Percentiles rank a stretch among this genome's conserved stretches.
These are phyloP conservation scores for Raffaelea deltoideospora DNA, from an alignment of 2,329 filamentous ascomycete genomes.

Conservation along the genomic window DNA sequence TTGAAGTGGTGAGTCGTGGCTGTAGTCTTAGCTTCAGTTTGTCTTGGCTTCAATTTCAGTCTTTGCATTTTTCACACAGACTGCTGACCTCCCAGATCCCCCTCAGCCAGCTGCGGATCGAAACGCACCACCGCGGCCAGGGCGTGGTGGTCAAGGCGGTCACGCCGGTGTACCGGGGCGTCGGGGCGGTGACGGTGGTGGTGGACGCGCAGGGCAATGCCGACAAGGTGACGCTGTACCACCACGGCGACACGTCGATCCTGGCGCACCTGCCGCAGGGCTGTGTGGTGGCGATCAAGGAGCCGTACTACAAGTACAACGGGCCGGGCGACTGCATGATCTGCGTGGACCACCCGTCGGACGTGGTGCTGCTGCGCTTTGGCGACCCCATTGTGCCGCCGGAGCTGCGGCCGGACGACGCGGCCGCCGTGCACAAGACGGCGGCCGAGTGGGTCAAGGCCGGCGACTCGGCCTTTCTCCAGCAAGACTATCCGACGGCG, in stretches of 20 bases:
- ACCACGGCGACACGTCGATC: slow-evolving; percentile 15
- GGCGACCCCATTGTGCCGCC: slow-evolving; percentile 17
- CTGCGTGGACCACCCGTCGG: slow-evolving; percentile 20
- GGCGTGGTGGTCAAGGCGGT: slow-evolving; percentile 16
- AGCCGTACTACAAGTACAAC: slow-evolving; percentile 21
- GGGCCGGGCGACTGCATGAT: slow-evolving; percentile 17
- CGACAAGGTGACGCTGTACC: slow-evolving; percentile 23
- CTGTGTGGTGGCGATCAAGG: slow-evolving; percentile 18
- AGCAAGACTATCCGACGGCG: slow-evolving; percentile 17
- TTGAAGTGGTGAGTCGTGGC: slow-evolving; percentile 11
- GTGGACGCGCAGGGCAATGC: slow-evolving; percentile 20
- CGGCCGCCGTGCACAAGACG: slow-evolving; percentile 7
- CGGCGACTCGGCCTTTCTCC: slow-evolving; percentile 12
- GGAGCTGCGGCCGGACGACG: slow-evolving; percentile 10
- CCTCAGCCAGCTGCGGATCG: slow-evolving; percentile 15
- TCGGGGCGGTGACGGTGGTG: slow-evolving; percentile 19
- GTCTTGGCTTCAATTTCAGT: too few relatives aligned
- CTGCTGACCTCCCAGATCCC: slow-evolving; percentile 12
- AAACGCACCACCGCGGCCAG: slow-evolving; percentile 19
- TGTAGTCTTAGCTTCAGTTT: neutral
- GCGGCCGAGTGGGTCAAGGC: slow-evolving; percentile 8
- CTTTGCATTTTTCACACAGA: too few relatives aligned
- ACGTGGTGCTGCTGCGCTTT: slow-evolving; percentile 16
- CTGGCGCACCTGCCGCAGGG: slow-evolving; percentile 11
- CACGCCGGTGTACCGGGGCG: slow-evolving; percentile 17